Conservation (phyloP, 2,329 filamentous ascomycete genomes). For the Sodiomyces alkalinus region DNA sequence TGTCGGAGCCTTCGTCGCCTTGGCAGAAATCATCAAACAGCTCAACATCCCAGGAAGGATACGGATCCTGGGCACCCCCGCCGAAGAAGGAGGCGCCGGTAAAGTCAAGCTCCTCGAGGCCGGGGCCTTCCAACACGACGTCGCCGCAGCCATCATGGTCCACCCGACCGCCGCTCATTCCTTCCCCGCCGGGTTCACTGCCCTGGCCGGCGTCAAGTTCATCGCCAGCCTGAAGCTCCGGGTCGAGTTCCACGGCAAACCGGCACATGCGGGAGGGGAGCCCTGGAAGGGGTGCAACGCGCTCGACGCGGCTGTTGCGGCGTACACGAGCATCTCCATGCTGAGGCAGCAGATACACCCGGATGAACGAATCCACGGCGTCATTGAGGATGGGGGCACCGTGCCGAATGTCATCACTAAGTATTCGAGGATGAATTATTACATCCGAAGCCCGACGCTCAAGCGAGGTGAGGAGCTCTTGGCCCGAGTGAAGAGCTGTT, state of each 20-base stretch:
- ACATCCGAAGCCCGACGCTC: conserved; percentile 30
- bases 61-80: conserved; percentile 32
- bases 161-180: conserved; percentile 10
- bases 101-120: conserved; percentile 28
- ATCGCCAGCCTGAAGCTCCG: too few species aligned
- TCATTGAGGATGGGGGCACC: conserved; percentile 20
- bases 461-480: conserved; percentile 14
- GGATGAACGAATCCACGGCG: conserved; percentile 19
- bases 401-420: conserved; percentile 24
- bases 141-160: conserved; percentile 14
- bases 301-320: conserved; percentile 19
- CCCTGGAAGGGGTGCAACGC: conserved; percentile 27
- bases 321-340: conserved; percentile 14
- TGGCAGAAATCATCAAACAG: conserved; percentile 25
- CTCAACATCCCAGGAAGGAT: conserved; percentile 27
- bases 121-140: conserved; percentile 21
- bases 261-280: conserved; percentile 19
- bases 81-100: conserved; percentile 32
- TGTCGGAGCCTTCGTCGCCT: conserved; percentile 28
- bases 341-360: conserved; percentile 15
- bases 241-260: conserved; percentile 1
- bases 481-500: conserved; percentile 14
- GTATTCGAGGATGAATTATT: conserved; percentile 42
- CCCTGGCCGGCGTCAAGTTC: not conserved
- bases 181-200: not conserved